A percentile compares a stretch with the other conserved stretches of the same genome.
Conservation (phyloP, 192 early-diverging fungal genomes). For the Jimgerdemannia lactiflua region DNA sequence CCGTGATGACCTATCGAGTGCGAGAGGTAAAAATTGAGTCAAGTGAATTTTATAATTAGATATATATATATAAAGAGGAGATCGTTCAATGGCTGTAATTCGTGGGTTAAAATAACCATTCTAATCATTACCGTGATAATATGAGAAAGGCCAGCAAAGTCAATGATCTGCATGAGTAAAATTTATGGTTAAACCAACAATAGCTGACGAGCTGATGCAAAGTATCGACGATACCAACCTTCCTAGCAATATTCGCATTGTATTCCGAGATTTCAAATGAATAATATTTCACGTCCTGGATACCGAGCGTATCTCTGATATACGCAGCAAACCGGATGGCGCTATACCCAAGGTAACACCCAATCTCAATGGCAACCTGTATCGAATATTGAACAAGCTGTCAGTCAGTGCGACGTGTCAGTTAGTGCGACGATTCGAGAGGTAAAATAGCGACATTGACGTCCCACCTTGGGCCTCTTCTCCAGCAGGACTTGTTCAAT, state of each 20-base stretch:
- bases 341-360: slow-evolving; percentile 16
- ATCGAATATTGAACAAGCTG: no score
- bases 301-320: slow-evolving; percentile 4
- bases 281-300: slow-evolving; percentile 2
- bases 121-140: slow-evolving; percentile 1
- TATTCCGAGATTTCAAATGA: slow-evolving; percentile 7
- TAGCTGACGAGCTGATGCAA: not conserved
- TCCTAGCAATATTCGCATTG: slow-evolving; percentile 6
- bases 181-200: no score
- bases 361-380: slow-evolving; percentile 7
- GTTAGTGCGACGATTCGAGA: no score
- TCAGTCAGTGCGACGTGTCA: no score
- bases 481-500: slow-evolving; percentile 9
- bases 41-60: not conserved
- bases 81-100: no score
- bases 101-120: no score
- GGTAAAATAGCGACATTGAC: no score
- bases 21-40: not conserved
- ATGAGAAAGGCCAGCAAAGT: slow-evolving; percentile 11
- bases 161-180: not conserved
- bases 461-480: slow-evolving; percentile 13
- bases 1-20: slow-evolving; percentile 6
- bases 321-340: slow-evolving; percentile 13
- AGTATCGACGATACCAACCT: not conserved
- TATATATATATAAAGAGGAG: not conserved